Evolutionary conservation across 2,329 filamentous ascomycete genomes (phyloP).

Genomic region (Macrophomina phaseolina): DNA sequence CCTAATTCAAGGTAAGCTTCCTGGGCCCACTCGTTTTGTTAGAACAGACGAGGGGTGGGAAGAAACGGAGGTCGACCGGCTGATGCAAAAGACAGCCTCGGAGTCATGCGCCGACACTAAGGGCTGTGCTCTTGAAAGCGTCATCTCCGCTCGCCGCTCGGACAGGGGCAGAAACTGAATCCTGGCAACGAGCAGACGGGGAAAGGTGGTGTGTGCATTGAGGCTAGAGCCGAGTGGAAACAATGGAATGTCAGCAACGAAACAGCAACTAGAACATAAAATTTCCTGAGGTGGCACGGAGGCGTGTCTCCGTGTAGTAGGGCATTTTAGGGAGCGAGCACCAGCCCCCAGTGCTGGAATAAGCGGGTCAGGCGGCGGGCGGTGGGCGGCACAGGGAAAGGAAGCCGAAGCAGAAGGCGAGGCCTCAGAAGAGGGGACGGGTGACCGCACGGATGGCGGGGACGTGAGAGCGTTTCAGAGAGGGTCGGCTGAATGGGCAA

Average conservation of each 20-base stretch:
- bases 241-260: background rate
- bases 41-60: background rate
- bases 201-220: background rate
- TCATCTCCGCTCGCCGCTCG: slow-evolving; percentile 19
- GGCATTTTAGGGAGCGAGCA: background rate
- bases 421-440: background rate
- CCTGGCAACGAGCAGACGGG: background rate
- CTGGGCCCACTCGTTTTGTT: background rate
- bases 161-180: background rate
- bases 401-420: background rate
- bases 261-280: background rate
- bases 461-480: slow-evolving; percentile 12
- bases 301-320: background rate
- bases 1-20: slow-evolving; percentile 11
- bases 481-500: background rate
- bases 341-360: background rate
- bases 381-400: background rate
- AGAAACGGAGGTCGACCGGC: slow-evolving; percentile 8
- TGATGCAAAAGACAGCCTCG: background rate
- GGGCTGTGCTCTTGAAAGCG: background rate
- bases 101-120: slow-evolving; percentile 14
- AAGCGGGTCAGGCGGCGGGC: background rate
- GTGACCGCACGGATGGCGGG: background rate
- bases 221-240: background rate
- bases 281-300: background rate